These are phyloP conservation scores for Adansonia grandidieri DNA, from an alignment of 441 rosid genomes.

Conservation along the genomic window DNA sequence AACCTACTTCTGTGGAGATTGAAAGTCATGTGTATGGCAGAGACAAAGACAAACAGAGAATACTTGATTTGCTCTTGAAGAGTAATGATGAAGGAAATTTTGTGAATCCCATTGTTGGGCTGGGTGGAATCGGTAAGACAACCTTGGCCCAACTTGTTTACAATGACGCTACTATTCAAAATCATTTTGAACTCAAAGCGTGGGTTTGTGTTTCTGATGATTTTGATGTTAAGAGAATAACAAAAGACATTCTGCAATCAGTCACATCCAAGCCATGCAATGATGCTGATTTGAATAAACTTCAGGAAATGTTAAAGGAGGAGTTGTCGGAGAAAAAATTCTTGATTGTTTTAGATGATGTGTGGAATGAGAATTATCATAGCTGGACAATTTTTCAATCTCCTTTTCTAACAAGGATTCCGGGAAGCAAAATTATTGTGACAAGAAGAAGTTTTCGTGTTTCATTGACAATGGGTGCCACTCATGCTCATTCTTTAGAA, in stretches of 20 bases:
- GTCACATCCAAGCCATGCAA: not conserved
- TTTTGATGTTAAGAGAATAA: not conserved
- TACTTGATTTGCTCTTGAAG: not conserved
- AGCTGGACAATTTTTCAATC: not conserved
- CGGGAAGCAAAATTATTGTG: conserved; percentile 1
- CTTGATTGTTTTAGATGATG: conserved; percentile 30
- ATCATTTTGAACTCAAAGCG: not conserved
- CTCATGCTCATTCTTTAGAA: not conserved
- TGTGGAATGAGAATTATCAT: conserved; percentile 26
- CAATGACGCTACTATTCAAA: not conserved
- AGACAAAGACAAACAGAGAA: not conserved
- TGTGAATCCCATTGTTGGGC: conserved; percentile 15
- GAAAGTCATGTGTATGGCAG: not conserved
- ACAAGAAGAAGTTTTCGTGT: not conserved
- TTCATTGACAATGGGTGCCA: not conserved
- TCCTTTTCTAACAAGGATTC: not conserved
- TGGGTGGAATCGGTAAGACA: conserved; percentile 8
- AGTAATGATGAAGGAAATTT: not conserved
- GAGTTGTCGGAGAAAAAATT: conserved; percentile 12
- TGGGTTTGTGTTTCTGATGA: conserved; percentile 21
- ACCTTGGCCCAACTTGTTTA: conserved; percentile 9
- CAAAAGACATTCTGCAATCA: not conserved
- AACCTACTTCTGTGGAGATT: not conserved
- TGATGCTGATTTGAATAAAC: not conserved
- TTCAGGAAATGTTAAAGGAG: conserved; percentile 23